A percentile compares a stretch with the other conserved stretches of the same genome.
Evolutionary conservation across 164 flowering plant species (phyloP).

Genomic region (Vitis riparia): DNA sequence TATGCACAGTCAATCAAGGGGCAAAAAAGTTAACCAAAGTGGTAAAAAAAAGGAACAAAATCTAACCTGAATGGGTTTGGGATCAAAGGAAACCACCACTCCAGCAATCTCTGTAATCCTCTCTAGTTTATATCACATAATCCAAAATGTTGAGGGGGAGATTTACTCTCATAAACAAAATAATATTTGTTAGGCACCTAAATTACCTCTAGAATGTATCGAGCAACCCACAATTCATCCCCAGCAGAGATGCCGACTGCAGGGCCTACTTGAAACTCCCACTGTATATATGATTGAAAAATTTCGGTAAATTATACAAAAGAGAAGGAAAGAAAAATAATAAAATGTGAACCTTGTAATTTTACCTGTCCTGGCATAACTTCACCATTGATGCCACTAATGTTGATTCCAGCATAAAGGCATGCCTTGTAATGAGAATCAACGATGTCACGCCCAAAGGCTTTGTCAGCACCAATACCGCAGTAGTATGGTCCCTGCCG

Average conservation of each 20-base stretch:
- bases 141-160: neutral
- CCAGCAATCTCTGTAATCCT: constrained; percentile 93
- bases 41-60: too few species aligned
- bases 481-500: constrained; percentile 41
- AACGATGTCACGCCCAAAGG: constrained; percentile 33
- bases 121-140: constrained; percentile 33
- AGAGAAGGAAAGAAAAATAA: neutral
- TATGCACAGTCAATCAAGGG: neutral
- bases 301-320: neutral
- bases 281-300: constrained; percentile 33
- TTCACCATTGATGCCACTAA: constrained; percentile 36
- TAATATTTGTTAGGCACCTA: neutral
- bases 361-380: constrained; percentile 39
- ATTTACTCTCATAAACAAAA: neutral
- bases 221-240: constrained; percentile 84
- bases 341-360: neutral
- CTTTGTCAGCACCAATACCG: constrained; percentile 36
- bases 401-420: constrained; percentile 34
- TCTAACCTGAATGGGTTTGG: constrained; percentile 77
- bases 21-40: neutral
- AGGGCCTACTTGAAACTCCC: constrained; percentile 98
- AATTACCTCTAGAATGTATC: constrained; percentile 85
- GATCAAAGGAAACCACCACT: constrained; percentile 80
- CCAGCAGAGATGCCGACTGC: constrained; percentile 81
- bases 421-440: constrained; percentile 36